These are phyloP conservation scores for Leccinum truebloodii DNA, from an alignment of 768 basidiomycete species.

Conservation along the genomic window DNA sequence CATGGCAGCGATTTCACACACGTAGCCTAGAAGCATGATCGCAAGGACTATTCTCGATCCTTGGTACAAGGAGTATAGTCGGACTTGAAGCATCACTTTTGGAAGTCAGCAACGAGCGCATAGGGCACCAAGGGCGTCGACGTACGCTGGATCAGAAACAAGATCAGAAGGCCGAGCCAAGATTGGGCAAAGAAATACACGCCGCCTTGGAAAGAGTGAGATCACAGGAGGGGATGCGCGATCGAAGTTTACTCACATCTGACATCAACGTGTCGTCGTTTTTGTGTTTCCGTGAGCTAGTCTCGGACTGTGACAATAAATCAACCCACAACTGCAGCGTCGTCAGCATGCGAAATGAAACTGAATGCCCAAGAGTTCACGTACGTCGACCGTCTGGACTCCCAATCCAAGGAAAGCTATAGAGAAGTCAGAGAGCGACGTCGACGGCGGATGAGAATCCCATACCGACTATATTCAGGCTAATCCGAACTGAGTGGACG, in stretches of 20 bases:
- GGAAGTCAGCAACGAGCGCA: neutral
- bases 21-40: slow-evolving; percentile 12
- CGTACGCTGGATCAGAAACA: slow-evolving; percentile 12
- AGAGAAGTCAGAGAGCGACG: neutral
- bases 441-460: neutral
- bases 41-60: slow-evolving; percentile 8
- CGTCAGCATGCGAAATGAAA: neutral
- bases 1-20: slow-evolving; percentile 16
- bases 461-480: slow-evolving; percentile 18
- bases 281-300: neutral
- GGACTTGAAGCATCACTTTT: slow-evolving; percentile 20
- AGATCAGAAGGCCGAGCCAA: slow-evolving; percentile 4
- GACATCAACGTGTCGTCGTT: neutral
- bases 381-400: slow-evolving; percentile 9
- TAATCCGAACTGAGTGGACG: neutral
- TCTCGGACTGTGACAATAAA: neutral
- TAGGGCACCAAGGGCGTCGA: neutral
- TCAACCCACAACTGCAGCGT: slow-evolving; percentile 18
- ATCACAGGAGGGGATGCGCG: neutral
- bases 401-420: slow-evolving; percentile 18
- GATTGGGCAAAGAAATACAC: slow-evolving; percentile 11
- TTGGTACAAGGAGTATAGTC: slow-evolving; percentile 14
- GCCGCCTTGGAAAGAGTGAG: slow-evolving; percentile 6
- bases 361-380: neutral
- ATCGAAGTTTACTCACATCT: slow-evolving; percentile 10